phyloP scores from a whole-genome alignment of 2,329 filamentous ascomycete genomes.

The Fusarium papillatum region DNA sequence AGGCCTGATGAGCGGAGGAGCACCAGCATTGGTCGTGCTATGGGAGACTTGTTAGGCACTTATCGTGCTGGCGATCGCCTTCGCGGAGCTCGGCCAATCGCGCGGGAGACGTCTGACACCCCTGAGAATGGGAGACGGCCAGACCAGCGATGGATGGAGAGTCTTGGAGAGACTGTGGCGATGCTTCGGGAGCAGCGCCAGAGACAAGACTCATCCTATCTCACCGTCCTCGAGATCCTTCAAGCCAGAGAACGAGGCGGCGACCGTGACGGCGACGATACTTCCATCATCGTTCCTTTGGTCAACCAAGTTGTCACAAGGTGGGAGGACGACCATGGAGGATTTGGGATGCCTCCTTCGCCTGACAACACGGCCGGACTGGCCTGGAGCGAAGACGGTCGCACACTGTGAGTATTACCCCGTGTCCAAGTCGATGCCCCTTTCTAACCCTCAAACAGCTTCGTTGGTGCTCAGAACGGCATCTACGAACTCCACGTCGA shows the following conservation, averaged over 20 bases:
- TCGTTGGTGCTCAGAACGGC: slow-evolving; percentile 77
- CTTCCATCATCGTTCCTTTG: slow-evolving; percentile 52
- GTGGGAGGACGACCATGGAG: slow-evolving; percentile 58
- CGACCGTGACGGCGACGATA: slow-evolving; percentile 52
- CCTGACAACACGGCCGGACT: slow-evolving; percentile 72
- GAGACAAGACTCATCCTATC: slow-evolving; percentile 51
- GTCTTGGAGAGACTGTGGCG: slow-evolving; percentile 51
- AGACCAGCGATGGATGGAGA: slow-evolving; percentile 51
- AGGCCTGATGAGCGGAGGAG: slow-evolving; percentile 51
- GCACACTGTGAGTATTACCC: slow-evolving; percentile 64
- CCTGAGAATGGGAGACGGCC: slow-evolving; percentile 37
- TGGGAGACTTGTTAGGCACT: slow-evolving; percentile 54
- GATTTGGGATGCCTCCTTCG: slow-evolving; percentile 59
- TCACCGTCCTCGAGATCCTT: slow-evolving; percentile 54
- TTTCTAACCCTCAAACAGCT: slow-evolving; percentile 57
- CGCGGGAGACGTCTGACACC: slow-evolving; percentile 45
- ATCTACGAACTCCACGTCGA: slow-evolving; percentile 83
- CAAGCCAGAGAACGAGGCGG: slow-evolving; percentile 49
- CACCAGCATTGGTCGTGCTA: slow-evolving; percentile 52
- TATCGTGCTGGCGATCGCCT: slow-evolving; percentile 53
- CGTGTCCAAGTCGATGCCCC: no score
- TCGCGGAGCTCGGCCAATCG: slow-evolving; percentile 49
- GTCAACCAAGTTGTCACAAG: slow-evolving; percentile 53
- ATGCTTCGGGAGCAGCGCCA: slow-evolving; percentile 53
- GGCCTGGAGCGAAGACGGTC: slow-evolving; percentile 73